phyloP scores from a whole-genome alignment of 192 early-diverging fungal genomes.

The Coemansia sp. region DNA sequence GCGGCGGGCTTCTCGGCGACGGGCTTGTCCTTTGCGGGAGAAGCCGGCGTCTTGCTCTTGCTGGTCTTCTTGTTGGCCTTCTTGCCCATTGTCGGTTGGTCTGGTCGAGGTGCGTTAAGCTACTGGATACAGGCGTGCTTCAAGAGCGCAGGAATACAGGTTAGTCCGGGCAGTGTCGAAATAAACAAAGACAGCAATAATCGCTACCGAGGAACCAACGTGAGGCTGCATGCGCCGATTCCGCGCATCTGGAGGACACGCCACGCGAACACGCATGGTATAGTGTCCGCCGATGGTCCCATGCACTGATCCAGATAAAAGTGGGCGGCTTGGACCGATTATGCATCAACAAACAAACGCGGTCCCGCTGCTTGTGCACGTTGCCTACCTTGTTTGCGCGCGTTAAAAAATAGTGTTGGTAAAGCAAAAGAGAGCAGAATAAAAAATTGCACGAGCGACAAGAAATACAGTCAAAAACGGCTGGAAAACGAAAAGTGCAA shows the following conservation, averaged over 20 bases:
- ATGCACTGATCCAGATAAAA: constrained; percentile 5
- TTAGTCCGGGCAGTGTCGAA: too few relatives aligned
- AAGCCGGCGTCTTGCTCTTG: constrained; percentile 1
- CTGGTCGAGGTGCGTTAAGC: not conserved
- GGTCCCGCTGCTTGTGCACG: not conserved
- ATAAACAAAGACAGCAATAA: too few relatives aligned
- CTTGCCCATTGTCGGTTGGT: not conserved
- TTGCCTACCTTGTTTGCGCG: constrained; percentile 1
- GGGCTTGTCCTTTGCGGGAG: constrained; percentile 1
- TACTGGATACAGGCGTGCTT: not conserved
- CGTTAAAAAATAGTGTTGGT: not conserved
- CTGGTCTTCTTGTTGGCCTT: constrained; percentile 10
- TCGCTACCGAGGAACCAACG: too few relatives aligned
- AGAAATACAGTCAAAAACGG: not conserved
- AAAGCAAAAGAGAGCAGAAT: not conserved
- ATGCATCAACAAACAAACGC: not conserved
- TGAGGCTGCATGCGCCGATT: not conserved
- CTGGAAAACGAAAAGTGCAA: not conserved
- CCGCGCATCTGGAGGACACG: constrained; percentile 2
- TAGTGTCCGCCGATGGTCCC: constrained; percentile 5
- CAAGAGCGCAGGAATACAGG: too few relatives aligned
- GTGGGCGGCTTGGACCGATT: not conserved
- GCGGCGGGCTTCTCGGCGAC: constrained; percentile 1
- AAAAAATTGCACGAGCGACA: not conserved
- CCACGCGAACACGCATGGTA: constrained; percentile 6